Conservation (phyloP, 1,139 yeast species). For the Magnusiomyces sp. region DNA sequence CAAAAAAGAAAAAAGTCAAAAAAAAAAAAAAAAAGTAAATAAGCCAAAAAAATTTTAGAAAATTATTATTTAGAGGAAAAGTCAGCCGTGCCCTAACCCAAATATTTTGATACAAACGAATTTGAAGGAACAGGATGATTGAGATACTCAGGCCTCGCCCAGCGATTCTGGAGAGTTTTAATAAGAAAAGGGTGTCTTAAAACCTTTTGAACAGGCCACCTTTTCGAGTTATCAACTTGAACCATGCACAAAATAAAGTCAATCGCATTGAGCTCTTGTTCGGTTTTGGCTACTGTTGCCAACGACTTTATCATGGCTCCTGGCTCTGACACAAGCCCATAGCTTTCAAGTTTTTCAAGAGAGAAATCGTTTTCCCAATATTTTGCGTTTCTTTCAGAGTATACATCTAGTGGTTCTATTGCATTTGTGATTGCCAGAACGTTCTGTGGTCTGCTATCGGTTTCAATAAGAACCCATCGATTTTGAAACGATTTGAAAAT, state of each 20-base stretch:
- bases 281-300: slow-evolving; percentile 8
- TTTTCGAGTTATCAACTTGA: slow-evolving; percentile 70
- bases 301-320: slow-evolving; percentile 8
- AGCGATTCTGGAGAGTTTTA: slow-evolving; percentile 15
- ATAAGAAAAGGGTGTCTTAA: slow-evolving; percentile 45
- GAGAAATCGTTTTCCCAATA: slow-evolving; percentile 18
- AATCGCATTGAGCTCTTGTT: slow-evolving; percentile 8
- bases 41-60: slow-evolving; percentile 4
- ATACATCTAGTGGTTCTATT: slow-evolving; percentile 20
- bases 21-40: no score
- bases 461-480: slow-evolving; percentile 14
- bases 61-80: background rate
- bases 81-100: slow-evolving; percentile 9
- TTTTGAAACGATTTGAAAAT: slow-evolving; percentile 15
- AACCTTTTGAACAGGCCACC: slow-evolving; percentile 74
- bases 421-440: slow-evolving; percentile 16
- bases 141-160: slow-evolving; percentile 11
- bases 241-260: slow-evolving; percentile 27
- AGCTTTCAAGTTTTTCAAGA: background rate
- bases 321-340: slow-evolving; percentile 9
- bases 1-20: no score
- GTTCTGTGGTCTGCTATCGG: slow-evolving; percentile 10
- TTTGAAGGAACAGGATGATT: no score
- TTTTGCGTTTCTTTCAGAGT: slow-evolving; percentile 13
- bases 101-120: no score